Base-by-base conservation (phyloP, 2,329 filamentous ascomycete species). In the Simplicillium sp. region DNA sequence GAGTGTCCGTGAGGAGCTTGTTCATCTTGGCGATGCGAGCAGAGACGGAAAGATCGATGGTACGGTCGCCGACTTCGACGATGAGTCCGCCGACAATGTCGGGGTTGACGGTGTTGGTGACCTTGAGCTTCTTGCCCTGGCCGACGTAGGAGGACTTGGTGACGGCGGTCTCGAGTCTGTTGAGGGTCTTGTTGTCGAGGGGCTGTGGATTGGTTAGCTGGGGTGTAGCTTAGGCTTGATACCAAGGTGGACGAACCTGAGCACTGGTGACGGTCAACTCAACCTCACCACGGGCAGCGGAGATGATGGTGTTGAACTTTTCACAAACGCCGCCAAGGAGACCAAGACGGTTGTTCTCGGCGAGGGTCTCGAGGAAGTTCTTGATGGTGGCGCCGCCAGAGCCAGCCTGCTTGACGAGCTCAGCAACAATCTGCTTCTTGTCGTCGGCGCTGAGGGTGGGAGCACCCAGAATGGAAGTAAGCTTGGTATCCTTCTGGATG, bases 1-100 rank as follows among this genome's bases (percentile, higher is more conserved):
- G 75, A 67, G 84, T 77, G 71, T 98, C 92, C 55, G 78, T 89
- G 62, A 98, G 84, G 65, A 95, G 82, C 84, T 97, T 98, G 87
- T 98, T 98, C 80, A 98, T 87, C 81, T 88, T 94, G 65, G 86
- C 78, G 68, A 98, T 84, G 78, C 90, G 94, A 64, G 85, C 75
- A 38, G 90, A 90, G 59, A 98, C 89, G 68, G 84, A 92, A 55
- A 96, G 84, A 70, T 98, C 92, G 62, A 98, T 95, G 65, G 90
- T 97, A 62, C 90, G 85, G 77, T 97, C 90, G 59, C 89, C 90
- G 54, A 97, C 84, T 73, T 97, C 90, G 60, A 98, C 90, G 51
- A 98, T 70, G 53, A 98, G 81, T 48, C 92, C 92, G 52, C 92
- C 92, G 52, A 94, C 70, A 60, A 98, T 90, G 44, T 97, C 90